phyloP scores from a whole-genome alignment of 2,329 filamentous ascomycete genomes.

The Alternaria sp. region DNA sequence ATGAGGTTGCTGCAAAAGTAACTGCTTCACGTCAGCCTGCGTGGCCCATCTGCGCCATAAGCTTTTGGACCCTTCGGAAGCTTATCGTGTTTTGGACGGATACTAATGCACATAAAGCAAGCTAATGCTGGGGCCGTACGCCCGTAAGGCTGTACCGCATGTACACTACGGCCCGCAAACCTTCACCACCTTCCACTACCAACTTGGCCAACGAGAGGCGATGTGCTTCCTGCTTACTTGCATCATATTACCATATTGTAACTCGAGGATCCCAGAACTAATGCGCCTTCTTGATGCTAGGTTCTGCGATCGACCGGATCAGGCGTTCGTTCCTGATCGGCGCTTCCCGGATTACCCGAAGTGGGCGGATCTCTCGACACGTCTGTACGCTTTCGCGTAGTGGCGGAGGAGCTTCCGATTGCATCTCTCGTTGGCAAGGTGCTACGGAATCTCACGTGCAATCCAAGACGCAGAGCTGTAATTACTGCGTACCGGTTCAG shows the following conservation, averaged over 20 bases:
- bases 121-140: not conserved
- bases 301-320: not conserved
- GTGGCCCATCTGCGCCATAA: not conserved
- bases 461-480: not conserved
- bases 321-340: not conserved
- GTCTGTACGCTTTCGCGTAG: not conserved
- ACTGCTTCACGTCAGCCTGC: not conserved
- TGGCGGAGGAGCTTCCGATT: not conserved
- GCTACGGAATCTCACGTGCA: not conserved
- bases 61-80: not conserved
- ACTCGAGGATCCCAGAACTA: not conserved
- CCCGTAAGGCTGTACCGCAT: not conserved
- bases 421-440: not conserved
- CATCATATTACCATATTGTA: not conserved
- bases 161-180: not conserved
- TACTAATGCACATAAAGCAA: not conserved
- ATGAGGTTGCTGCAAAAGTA: not conserved
- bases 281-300: not conserved
- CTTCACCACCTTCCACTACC: not conserved
- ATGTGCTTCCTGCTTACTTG: not conserved
- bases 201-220: not conserved
- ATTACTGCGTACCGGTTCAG: accelerated
- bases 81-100: not conserved
- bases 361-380: not conserved
- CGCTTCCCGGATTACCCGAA: not conserved